Base-by-base conservation (phyloP, 306 rosid genomes). In the Corylus heterophylla region DNA sequence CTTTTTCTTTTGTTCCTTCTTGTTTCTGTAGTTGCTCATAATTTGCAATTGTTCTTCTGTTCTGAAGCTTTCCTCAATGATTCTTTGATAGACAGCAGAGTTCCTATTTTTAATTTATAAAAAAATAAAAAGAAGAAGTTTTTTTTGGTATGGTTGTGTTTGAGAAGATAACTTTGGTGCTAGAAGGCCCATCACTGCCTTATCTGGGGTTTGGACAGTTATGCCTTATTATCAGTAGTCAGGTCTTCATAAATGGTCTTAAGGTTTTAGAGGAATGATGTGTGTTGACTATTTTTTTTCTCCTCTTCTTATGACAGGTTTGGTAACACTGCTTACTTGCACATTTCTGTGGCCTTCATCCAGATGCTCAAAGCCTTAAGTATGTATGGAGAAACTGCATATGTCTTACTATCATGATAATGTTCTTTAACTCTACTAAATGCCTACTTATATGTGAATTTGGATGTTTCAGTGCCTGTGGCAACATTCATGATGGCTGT, bases 311-410 rank as follows among this genome's bases (percentile, higher is more conserved):
- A 79, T 75, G 69, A 59, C 82, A 96, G 99, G 99, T 93, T 96
- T 87, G 99, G 99, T 52, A 96, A 96, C 87, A 93, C 99, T 16
- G 98, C 98, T 49, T 96, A 91, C 86, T 87, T 96, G 88, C 94
- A 88, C 85, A 96, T 96, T 64, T 96, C 99, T 78, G 99, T 96
- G 87, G 97, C 99, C 78, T 95, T 95, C 86, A 95, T 95, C 85
- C 99, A 95, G 88, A 95, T 95, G 99, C 99, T 95, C 78, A 95
- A 95, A 83, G 99, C 98, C 79, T 84, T 90, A 73, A 94, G 98
- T 94, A 90, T 50, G 97, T 83, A 63, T 70, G 78, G 50, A 75
- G 63, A 58, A 80, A 50, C 80, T 75, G 78, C 25, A 3, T 29
- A 18, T 76, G 50, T 78, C 73, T 76, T 70, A 71, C 45, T 69